Evolutionary conservation across 208 protist species (phyloP), one percentile per base, ranked within the genome.

Genomic region (Porcisia deanei): DNA sequence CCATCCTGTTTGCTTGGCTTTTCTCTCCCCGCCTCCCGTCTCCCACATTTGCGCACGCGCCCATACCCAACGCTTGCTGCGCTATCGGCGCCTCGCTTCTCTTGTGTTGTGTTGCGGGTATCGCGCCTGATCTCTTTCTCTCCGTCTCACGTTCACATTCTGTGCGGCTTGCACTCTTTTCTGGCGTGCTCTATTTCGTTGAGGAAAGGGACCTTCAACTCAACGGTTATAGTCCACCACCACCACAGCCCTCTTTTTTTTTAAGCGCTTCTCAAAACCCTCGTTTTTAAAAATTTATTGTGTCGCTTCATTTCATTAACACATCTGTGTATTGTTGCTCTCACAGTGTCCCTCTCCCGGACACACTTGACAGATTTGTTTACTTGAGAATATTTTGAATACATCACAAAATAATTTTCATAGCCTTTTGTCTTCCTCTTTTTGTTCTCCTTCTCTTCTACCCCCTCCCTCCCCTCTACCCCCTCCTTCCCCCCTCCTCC

Each of bases 341-440:
- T 20, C 54, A 12, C 54, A 18, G 41, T 12, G 41, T 55, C 55
- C 71, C 71, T n/a, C 71, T 49, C 71, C 60, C 39, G 53, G 30
- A 30, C 20, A 6, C 54, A 30, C 6, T 7, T 9, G 20, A 25
- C 25, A 59, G 5, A n/a, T 5, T 16, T n/a, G 14, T 14, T 1
- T 0, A 0, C 3, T 63, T 34, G 4, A 20, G 16, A 4, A 43
- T 30, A 41, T 63, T 30, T 5, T 39, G 3, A 30, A 63, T 12
- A 34, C 14, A 39, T 63, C 30, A 0, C 10, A 10, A 41, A 39
- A 63, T 1, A 30, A 8, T 16, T 30, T 63, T 30, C 4, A 8
- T 30, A 34, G 6, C 20, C 18, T 43, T 52, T 47, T 18, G 45
- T 18, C 54, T 39, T n/a, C 37, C 57, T 64, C 53, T 47, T 34